Evolutionary conservation across 805 yeast species (phyloP).

Genomic region (Teunomyces stri): DNA sequence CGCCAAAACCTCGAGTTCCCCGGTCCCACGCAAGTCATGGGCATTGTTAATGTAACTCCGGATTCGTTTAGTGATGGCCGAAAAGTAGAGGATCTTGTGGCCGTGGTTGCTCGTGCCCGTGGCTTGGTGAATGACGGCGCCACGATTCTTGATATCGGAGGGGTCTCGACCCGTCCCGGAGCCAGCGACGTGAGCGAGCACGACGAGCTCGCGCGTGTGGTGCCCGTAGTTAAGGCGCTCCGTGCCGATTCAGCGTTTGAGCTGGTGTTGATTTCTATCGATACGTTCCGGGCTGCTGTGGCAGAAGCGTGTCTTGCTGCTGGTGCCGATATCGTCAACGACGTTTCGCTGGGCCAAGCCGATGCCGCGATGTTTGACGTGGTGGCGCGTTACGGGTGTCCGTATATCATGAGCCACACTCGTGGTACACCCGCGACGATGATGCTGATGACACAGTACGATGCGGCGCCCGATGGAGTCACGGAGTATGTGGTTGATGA

Average conservation of each 20-base stretch:
- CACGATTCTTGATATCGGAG: constrained; percentile 87
- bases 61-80: constrained; percentile 97
- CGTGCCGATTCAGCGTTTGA: constrained; percentile 42
- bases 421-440: constrained; percentile 80
- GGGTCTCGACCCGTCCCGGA: constrained; percentile 91
- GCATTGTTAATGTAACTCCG: constrained; percentile 84
- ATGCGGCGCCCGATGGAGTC: too few relatives aligned
- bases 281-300: constrained; percentile 76
- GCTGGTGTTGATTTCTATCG: constrained; percentile 67
- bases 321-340: constrained; percentile 93
- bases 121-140: constrained; percentile 59
- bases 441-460: constrained; percentile 48
- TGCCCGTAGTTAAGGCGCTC: constrained; percentile 66
- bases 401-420: constrained; percentile 79
- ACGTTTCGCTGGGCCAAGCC: constrained; percentile 75
- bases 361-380: constrained; percentile 67
- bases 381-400: constrained; percentile 67
- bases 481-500: constrained; percentile 35
- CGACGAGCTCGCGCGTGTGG: constrained; percentile 70
- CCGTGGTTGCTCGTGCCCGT: constrained; percentile 46
- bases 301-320: constrained; percentile 65
- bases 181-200: constrained; percentile 56
- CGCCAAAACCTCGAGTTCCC: constrained; percentile 28
- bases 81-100: constrained; percentile 20
- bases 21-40: constrained; percentile 67